Conservation (phyloP, 768 basidiomycete species). For the Lyophyllum atratum region DNA sequence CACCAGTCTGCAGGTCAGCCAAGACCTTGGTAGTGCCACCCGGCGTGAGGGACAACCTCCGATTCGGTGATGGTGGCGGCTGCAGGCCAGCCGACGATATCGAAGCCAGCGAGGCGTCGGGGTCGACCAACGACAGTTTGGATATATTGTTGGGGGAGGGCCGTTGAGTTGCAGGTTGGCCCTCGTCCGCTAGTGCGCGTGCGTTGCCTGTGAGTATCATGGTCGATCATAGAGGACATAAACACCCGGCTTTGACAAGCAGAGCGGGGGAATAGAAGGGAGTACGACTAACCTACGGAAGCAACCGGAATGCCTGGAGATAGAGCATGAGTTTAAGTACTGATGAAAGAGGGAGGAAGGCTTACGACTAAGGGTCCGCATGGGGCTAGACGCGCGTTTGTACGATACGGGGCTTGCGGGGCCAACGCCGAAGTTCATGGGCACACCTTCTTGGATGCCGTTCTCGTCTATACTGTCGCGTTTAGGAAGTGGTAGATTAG, state of each 20-base stretch:
- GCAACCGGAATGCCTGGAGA: slow-evolving; percentile 71
- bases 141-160: slow-evolving; percentile 27
- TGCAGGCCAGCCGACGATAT: slow-evolving; percentile 34
- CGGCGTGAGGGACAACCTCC: slow-evolving; percentile 64
- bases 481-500: slow-evolving; percentile 68
- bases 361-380: slow-evolving; percentile 79
- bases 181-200: slow-evolving; percentile 79
- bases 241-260: slow-evolving; percentile 20
- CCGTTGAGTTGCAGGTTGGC: slow-evolving; percentile 39
- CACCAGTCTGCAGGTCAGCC: slow-evolving; percentile 84
- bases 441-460: slow-evolving; percentile 75
- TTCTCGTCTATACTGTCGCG: slow-evolving; percentile 52
- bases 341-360: slow-evolving; percentile 23
- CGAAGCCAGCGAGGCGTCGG: slow-evolving; percentile 32
- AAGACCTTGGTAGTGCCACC: slow-evolving; percentile 87
- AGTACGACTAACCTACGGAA: slow-evolving; percentile 64
- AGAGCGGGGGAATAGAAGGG: slow-evolving; percentile 10
- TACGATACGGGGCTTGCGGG: slow-evolving; percentile 37
- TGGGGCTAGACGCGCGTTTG: slow-evolving; percentile 71
- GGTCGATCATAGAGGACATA: slow-evolving; percentile 23
- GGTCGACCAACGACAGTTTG: slow-evolving; percentile 36
- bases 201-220: slow-evolving; percentile 67
- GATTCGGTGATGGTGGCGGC: slow-evolving; percentile 54
- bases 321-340: slow-evolving; percentile 20
- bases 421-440: slow-evolving; percentile 51